Evolutionary conservation across 2,329 filamentous ascomycete species (phyloP).

Genomic region (Colletotrichum eremochloae): DNA sequence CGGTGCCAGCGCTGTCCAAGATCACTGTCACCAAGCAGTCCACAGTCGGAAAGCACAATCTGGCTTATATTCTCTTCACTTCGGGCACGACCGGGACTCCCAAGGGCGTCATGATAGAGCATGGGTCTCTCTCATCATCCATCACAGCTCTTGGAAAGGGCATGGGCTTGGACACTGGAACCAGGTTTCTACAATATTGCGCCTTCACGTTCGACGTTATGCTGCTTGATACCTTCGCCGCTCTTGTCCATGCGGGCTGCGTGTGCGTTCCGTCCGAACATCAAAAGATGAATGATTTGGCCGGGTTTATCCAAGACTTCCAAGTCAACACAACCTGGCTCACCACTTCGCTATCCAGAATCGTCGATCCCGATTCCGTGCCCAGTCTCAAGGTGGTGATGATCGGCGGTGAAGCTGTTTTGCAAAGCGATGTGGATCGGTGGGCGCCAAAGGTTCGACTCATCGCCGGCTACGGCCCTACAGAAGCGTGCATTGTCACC

Average conservation of each 20-base stretch:
- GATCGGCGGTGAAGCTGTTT: conserved; percentile 42
- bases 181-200: conserved; percentile 45
- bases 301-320: conserved; percentile 34
- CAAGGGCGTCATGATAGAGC: conserved; percentile 48
- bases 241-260: conserved; percentile 34
- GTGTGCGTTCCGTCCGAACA: conserved; percentile 37
- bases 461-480: conserved; percentile 24
- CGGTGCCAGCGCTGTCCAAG: background rate
- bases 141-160: conserved; percentile 4
- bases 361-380: conserved; percentile 23
- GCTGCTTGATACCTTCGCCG: conserved; percentile 34
- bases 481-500: conserved; percentile 27
- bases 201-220: conserved; percentile 45
- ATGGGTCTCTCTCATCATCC: conserved; percentile 44
- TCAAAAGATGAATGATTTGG: conserved; percentile 43
- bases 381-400: conserved; percentile 13
- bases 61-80: conserved; percentile 48
- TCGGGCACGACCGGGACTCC: conserved; percentile 48
- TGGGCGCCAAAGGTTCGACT: conserved; percentile 50
- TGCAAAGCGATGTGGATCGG: conserved; percentile 47
- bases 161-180: conserved; percentile 30
- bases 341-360: conserved; percentile 20
- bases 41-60: conserved; percentile 16
- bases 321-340: conserved; percentile 31
- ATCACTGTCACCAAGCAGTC: background rate